phyloP scores from a whole-genome alignment of 805 yeast genomes.

The Lipomyces spencermartinsiae region DNA sequence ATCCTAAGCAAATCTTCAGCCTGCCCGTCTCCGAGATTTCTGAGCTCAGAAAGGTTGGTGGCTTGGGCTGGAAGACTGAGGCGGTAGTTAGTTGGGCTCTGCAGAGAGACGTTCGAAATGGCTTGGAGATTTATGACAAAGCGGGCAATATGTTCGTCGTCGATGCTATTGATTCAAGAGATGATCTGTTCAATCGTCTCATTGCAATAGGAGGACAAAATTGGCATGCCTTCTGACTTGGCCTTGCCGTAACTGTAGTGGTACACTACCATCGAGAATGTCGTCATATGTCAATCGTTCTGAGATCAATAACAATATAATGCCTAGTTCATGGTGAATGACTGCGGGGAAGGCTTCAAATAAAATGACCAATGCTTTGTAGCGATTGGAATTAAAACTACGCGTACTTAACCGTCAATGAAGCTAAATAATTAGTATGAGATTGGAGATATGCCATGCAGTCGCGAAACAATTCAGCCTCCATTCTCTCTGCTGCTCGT shows the following conservation, averaged over 20 bases:
- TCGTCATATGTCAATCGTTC: neutral
- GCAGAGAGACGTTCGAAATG: slow-evolving; percentile 19
- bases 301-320: neutral
- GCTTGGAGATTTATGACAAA: slow-evolving; percentile 13
- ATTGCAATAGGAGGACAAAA: slow-evolving; percentile 18
- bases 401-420: no score
- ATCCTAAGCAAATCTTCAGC: slow-evolving; percentile 13
- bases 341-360: no score
- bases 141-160: slow-evolving; percentile 10
- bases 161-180: slow-evolving; percentile 19
- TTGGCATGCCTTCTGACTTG: slow-evolving; percentile 10
- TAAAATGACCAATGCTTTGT: no score
- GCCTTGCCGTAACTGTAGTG: no score
- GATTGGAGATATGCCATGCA: no score
- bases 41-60: slow-evolving; percentile 24
- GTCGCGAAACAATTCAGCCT: no score
- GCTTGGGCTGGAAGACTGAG: slow-evolving; percentile 29
- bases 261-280: no score
- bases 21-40: slow-evolving; percentile 16
- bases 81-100: slow-evolving; percentile 28
- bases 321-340: neutral
- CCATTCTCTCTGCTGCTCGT: no score
- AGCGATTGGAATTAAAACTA: no score
- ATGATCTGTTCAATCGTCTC: slow-evolving; percentile 24
- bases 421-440: no score